Evolutionary conservation across 495 filamentous ascomycete genomes (phyloP).

Genomic region (Hypoxylon crocopeplum): DNA sequence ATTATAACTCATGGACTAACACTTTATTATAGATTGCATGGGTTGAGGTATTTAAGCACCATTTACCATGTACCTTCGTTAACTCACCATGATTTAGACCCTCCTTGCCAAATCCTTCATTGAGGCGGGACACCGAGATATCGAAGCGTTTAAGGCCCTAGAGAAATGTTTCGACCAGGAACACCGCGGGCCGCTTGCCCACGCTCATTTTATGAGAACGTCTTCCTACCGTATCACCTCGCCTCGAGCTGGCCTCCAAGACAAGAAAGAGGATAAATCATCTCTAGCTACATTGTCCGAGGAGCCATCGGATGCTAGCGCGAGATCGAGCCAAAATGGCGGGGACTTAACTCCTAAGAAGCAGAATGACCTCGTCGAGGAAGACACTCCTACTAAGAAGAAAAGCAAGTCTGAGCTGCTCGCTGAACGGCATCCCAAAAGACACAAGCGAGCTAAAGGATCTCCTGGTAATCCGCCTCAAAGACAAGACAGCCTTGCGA

Average conservation of each 20-base stretch:
- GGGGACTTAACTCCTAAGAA: slow-evolving; percentile 18
- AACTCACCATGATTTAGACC: slow-evolving; percentile 59
- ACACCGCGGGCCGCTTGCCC: slow-evolving; percentile 65
- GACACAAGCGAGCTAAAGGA: slow-evolving; percentile 34
- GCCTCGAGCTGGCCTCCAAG: slow-evolving; percentile 47
- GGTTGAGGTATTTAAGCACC: slow-evolving; percentile 41
- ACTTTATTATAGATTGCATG: slow-evolving; percentile 38
- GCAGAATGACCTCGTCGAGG: slow-evolving; percentile 34
- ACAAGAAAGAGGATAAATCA: slow-evolving; percentile 48
- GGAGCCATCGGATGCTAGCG: slow-evolving; percentile 35
- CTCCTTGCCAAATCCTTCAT: slow-evolving; percentile 71
- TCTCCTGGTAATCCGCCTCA: slow-evolving; percentile 38
- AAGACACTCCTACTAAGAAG: slow-evolving; percentile 46
- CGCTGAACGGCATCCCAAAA: slow-evolving; percentile 43
- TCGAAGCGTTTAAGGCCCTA: slow-evolving; percentile 71
- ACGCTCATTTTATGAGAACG: slow-evolving; percentile 73
- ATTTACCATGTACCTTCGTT: slow-evolving; percentile 50
- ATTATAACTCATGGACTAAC: slow-evolving; percentile 25
- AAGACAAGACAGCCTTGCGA: slow-evolving; percentile 27
- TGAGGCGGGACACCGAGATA: slow-evolving; percentile 68
- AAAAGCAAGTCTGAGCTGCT: slow-evolving; percentile 44
- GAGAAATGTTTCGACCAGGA: slow-evolving; percentile 70
- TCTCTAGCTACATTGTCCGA: slow-evolving; percentile 31
- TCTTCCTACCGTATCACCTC: slow-evolving; percentile 64
- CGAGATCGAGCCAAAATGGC: slow-evolving; percentile 24